Base-by-base conservation (phyloP, 2,329 filamentous ascomycete species). In the Neocatenulostroma microsporum region DNA sequence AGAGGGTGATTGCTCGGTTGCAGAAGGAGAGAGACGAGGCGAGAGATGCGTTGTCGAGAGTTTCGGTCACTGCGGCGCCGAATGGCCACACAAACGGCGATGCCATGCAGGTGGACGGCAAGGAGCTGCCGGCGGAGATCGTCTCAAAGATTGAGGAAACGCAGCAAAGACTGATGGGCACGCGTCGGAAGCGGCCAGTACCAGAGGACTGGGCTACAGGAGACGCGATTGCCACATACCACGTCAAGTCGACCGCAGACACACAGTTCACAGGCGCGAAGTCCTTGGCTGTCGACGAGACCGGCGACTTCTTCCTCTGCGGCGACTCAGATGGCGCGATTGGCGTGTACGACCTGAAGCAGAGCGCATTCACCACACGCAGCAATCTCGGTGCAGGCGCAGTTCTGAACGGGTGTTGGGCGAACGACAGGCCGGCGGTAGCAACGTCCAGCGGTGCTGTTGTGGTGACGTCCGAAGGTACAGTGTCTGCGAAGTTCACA, bases 1-100 rank as follows among this genome's bases (percentile, higher is more conserved):
- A 94, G 33, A 76, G 91, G 45, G 91, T 98, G 32, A 94, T 98
- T 63, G 87, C 87, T 47, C 78, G 89, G 31, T 61, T 98, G 59
- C 83, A 84, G n/a, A 82, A 77, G 58, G 91, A 98, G 69, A 72
- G 91, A 45, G 88, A 98, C 54, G 88, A 96, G 62, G 88, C 91
- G 30, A 75, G 89, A 47, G 83, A 91, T 62, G 85, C 91, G 11
- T 68, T 98, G 34, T 86, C 86, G 24, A 86, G 84, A 58, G 75
- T 96, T 11, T 84, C 84, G 2, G 78, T 95, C 29, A 78, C 78
- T 18, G 70, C 71, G 19, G 66, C 66, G 30, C 41, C 46, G 29
- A 57, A 58, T 40, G 62, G 61, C 45, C 64, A 63, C 9, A 73
- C 51, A 30, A 63, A 76, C 50, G 84, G 80, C 19, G 91, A 96